Conservation (phyloP, 768 basidiomycete species). For the Podaxis carcinomalis region DNA sequence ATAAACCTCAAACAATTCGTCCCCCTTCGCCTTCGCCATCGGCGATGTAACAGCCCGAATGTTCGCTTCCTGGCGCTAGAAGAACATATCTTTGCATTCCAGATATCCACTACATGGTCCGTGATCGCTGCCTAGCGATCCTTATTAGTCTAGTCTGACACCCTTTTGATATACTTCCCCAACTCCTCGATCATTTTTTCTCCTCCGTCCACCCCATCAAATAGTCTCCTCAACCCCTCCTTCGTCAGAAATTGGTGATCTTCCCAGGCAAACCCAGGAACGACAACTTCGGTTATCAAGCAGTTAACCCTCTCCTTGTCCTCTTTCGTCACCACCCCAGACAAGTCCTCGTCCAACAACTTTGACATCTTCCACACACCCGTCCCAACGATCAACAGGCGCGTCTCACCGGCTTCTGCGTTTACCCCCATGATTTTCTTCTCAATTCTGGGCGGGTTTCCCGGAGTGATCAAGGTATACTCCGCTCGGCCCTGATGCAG, state of each 20-base stretch:
- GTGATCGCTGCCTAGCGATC: conserved; percentile 2
- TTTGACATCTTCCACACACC: conserved; percentile 53
- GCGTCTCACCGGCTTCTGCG: conserved; percentile 35
- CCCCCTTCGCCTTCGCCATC: background rate
- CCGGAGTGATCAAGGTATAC: conserved; percentile 40
- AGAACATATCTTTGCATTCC: background rate
- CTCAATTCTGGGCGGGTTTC: conserved; percentile 28
- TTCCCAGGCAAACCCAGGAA: conserved; percentile 51
- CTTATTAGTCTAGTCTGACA: background rate
- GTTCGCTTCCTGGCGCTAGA: too few species aligned
- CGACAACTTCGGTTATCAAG: conserved; percentile 57
- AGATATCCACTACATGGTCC: background rate
- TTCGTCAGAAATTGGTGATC: conserved; percentile 44
- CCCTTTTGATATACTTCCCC: background rate
- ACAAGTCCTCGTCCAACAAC: conserved; percentile 38
- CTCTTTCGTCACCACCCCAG: conserved; percentile 25
- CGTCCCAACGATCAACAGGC: conserved; percentile 48
- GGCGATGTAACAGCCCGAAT: too few species aligned
- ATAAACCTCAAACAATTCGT: background rate
- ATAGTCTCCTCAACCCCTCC: conserved; percentile 29
- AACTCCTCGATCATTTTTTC: background rate
- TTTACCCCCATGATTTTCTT: conserved; percentile 43
- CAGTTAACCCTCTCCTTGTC: conserved; percentile 37
- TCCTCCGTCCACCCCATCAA: conserved; percentile 17
- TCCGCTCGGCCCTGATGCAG: conserved; percentile 46